Evolutionary conservation across 495 filamentous ascomycete genomes (phyloP), one percentile per base, ranked within the genome.

Genomic region (Xylaria bambusicola): DNA sequence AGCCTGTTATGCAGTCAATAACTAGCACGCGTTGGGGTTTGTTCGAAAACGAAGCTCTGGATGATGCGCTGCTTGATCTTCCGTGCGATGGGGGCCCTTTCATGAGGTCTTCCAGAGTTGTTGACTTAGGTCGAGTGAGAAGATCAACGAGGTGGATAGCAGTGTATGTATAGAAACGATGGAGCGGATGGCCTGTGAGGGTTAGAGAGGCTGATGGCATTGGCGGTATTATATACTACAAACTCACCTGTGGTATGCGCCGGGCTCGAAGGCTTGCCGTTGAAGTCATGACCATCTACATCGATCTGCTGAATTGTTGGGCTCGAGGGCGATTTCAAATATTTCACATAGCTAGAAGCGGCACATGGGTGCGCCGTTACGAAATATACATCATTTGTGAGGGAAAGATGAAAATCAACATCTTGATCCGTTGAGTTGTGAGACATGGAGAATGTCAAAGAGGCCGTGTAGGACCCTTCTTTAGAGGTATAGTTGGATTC

Each of bases 301-400:
- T 81, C 78, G 45, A 81, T 76, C 51, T 80, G 78, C 52, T 76
- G 78, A 31, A 81, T 79, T 7, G 78, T 81, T 36, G 77, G 74
- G 62, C 75, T 81, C 23, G 74, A 76, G 5, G 78, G 73, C 20
- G 72, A 76, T 64, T 75, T 78, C 29, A 81, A 61, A 52, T 80
- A 74, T 36, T 76, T 80, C 7, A 78, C 71, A 60, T 77, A 78
- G 7, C 72, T 73, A 1, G 86, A 85, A 6, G 83, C 79, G 4
- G 80, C 80, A 46, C 87, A 90, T 46, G 84, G 84, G 54, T 87
- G 83, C 0, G 83, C 82, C 7, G 87, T 86, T 42, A 88, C 75
- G 66, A 89, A 89, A 61, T 82, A 80, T 41, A 87, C 80, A 61
- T 89, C 85, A 62, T 87, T 80, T n/a, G 67, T 68, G 50, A 90